Base-by-base conservation (phyloP, 768 basidiomycete species). In the Leccinellum luteum region DNA sequence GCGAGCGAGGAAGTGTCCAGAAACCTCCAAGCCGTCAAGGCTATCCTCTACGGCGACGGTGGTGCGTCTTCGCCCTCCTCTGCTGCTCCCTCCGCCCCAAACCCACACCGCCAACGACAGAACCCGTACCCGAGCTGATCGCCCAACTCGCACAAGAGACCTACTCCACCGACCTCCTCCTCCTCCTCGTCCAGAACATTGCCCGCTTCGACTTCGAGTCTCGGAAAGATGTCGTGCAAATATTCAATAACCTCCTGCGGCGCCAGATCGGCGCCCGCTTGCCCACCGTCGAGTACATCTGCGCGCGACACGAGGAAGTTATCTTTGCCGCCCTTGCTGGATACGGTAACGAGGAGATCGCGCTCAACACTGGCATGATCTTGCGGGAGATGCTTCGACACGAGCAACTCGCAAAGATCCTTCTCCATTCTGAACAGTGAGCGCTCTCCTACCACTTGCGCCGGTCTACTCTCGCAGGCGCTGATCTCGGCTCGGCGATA, bases 351-450 rank as follows among this genome's bases (percentile, higher is more conserved):
- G 92, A 98, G 71, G 96, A 98, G 59, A 81, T 98, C 54, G 94
- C 95, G 9, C 81, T 99, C 57, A 99, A 99, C 66, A 98, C 96
- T 0, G 96, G 97, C 9, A 96, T 97, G 94, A 90, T 98, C 56
- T 78, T 99, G 51, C 91, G 92, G 67, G 97, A 98, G 76, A 98
- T 98, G 91, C 76, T 99, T 63, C 82, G 89, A 62, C 92, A 97
- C 69, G 97, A 99, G 70, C 85, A 90, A 51, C 75, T 99, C 23
- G 87, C 88, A 45, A 92, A 94, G 80, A 86, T 94, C 53, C 73
- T 98, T 53, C 81, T 99, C 44, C 84, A 96, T 68, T 95, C 94
- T 13, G 95, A 98, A 61, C 86, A 96, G 96, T 96, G 71, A 73
- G 93, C 79, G 8, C 48, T 14, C n/a, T 27, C 17, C 35, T n/a